Evolutionary conservation across 2,329 filamentous ascomycete genomes (phyloP).

Genomic region (Podosphaera leucotricha): DNA sequence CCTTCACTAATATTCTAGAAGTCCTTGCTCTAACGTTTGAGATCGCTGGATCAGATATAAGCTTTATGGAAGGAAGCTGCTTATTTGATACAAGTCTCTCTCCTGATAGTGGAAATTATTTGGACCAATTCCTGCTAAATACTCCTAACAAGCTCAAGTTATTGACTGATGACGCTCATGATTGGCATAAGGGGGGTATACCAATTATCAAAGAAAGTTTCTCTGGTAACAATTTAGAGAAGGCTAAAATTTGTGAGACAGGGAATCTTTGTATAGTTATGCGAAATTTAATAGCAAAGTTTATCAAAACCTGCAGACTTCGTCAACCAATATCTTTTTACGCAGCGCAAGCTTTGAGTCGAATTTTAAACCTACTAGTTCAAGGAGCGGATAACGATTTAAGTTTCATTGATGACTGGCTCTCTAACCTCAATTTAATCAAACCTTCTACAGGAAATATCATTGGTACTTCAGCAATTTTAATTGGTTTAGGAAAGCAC

Average conservation of each 20-base stretch:
- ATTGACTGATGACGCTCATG: not conserved
- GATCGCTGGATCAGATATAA: slow-evolving; percentile 28
- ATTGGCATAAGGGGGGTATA: not conserved
- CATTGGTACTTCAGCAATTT: slow-evolving; percentile 25
- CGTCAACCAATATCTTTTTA: slow-evolving; percentile 25
- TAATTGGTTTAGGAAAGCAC: slow-evolving; percentile 28
- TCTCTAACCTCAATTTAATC: slow-evolving; percentile 23
- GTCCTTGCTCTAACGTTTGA: slow-evolving; percentile 27
- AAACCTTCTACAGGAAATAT: slow-evolving; percentile 24
- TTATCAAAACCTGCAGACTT: slow-evolving; percentile 17
- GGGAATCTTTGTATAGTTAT: not conserved
- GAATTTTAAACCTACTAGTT: slow-evolving; percentile 23
- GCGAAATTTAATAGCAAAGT: slow-evolving; percentile 18
- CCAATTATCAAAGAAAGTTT: not conserved
- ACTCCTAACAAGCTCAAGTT: not conserved
- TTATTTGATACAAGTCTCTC: slow-evolving; percentile 23
- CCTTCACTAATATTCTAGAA: slow-evolving; percentile 27
- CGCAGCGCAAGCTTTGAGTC: slow-evolving; percentile 26
- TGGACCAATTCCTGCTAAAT: not conserved
- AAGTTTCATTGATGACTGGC: slow-evolving; percentile 22
- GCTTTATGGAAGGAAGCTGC: slow-evolving; percentile 20
- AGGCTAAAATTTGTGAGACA: not conserved
- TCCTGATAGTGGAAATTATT: slow-evolving; percentile 1
- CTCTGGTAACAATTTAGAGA: not conserved
- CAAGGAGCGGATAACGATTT: slow-evolving; percentile 21